Evolutionary conservation across 306 rosid species (phyloP), one percentile per base, ranked within the genome.

Genomic region (Begonia masoniana): DNA sequence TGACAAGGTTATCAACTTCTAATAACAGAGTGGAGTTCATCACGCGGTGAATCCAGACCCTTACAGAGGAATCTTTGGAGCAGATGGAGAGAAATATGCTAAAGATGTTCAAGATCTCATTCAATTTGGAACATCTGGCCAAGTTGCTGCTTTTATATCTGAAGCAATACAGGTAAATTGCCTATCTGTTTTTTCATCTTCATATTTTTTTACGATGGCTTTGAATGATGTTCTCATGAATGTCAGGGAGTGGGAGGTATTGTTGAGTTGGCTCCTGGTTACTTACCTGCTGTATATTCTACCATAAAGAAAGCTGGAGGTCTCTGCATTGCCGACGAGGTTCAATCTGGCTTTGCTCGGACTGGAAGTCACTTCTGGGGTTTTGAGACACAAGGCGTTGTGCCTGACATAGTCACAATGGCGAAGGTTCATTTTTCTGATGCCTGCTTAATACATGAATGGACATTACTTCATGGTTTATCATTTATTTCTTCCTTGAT

Each of bases 311-410:
- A 81, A 55, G 92, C 99, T 24, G 96, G 99, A 53, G 99, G 99
- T 17, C 75, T 91, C 52, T 86, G 89, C 58, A 86, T 91, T 52
- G 92, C 96, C 0, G 99, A 91, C n/a, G 99, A 91, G 65, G 92
- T 91, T 68, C 96, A 91, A 51, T 17, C 82, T 0, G 99, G 99
- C 12, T 84, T 91, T 42, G 96, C 69, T 60, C 94, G 99, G 63
- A 81, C 83, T 16, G 99, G 99, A 47, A 82, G 85, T 76, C 74
- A 73, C 72, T 91, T 86, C 65, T 91, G 99, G 99, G 94, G 94
- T 35, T 91, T 86, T 62, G 88, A 91, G 70, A n/a, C 73, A 39
- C 99, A 86, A 41, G 94, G 94, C 16, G 99, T 91, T 47, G 81
- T 77, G 51, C 99, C 99, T 62, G 99, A 91, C 66, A 83, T 91